Conservation (phyloP, 306 rosid genomes). For the Dryas octopetala region DNA sequence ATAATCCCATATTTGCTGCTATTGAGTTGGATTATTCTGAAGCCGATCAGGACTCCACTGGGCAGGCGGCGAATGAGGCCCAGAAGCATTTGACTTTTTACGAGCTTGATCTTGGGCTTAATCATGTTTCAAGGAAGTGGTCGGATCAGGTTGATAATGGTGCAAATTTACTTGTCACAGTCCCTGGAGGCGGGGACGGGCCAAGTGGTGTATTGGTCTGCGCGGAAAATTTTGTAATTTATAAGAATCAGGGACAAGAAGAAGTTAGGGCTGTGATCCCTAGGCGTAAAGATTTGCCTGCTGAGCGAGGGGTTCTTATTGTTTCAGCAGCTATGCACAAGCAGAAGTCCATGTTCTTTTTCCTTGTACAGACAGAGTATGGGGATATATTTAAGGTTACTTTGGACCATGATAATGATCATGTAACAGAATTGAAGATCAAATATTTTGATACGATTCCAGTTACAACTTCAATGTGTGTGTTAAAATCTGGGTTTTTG, state of each 20-base stretch:
- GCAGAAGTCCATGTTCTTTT: conserved; percentile 78
- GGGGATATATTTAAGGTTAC: conserved; percentile 95
- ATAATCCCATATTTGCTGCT: conserved; percentile 91
- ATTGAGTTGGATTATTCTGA: conserved; percentile 90
- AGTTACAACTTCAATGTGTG: conserved; percentile 91
- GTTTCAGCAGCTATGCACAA: conserved; percentile 92
- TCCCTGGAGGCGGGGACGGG: conserved; percentile 97
- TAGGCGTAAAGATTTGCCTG: conserved; percentile 74
- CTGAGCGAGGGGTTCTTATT: conserved; percentile 87
- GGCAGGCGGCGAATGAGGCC: conserved; percentile 74
- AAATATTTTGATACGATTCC: conserved; percentile 95
- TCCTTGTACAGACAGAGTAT: conserved; percentile 92
- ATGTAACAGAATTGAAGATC: conserved; percentile 72
- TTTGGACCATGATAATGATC: conserved; percentile 72
- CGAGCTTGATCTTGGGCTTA: conserved; percentile 92
- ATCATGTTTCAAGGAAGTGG: conserved; percentile 96
- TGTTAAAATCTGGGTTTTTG: conserved; percentile 80
- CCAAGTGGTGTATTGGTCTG: conserved; percentile 97
- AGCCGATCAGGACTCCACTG: conserved; percentile 83
- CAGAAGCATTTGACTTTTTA: conserved; percentile 82
- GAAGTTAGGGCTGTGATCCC: conserved; percentile 96
- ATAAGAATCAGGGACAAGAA: conserved; percentile 86
- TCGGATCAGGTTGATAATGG: conserved; percentile 94
- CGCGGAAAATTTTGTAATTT: conserved; percentile 92
- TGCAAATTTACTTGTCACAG: conserved; percentile 87